Conservation (phyloP, 805 yeast genomes). For the Kuraishia piskuri region DNA sequence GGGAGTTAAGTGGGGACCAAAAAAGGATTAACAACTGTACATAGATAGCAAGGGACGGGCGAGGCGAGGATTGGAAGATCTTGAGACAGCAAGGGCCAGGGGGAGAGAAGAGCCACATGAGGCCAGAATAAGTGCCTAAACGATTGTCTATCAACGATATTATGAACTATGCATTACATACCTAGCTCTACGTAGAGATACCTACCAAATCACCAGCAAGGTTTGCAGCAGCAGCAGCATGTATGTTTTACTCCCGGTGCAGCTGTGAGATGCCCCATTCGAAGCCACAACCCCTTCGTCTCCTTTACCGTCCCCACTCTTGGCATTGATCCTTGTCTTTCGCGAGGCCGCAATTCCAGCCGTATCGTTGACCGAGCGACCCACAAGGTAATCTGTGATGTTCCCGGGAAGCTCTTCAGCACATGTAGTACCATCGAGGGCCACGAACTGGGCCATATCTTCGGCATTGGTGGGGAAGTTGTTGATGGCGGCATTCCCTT, state of each 20-base stretch:
- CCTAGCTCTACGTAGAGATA: neutral
- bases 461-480: conserved; percentile 2
- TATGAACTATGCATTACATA: neutral
- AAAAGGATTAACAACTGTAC: conserved; percentile 29
- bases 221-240: neutral
- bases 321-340: neutral
- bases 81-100: too few species aligned
- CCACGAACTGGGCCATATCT: conserved; percentile 4
- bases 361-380: neutral
- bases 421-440: conserved; percentile 2
- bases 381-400: neutral
- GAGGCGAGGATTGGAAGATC: too few species aligned
- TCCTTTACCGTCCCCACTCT: neutral
- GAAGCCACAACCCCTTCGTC: neutral
- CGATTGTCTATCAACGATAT: neutral
- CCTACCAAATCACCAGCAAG: neutral
- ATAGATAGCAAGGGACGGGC: neutral
- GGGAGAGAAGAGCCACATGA: too few species aligned
- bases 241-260: neutral
- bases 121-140: too few species aligned
- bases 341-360: neutral
- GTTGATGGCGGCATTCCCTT: conserved; percentile 3
- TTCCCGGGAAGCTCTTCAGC: neutral
- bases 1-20: conserved; percentile 86
- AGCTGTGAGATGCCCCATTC: neutral